A percentile compares a stretch with the other conserved stretches of the same genome.
Conservation (phyloP, 306 rosid species). For the Pyrus communis region DNA sequence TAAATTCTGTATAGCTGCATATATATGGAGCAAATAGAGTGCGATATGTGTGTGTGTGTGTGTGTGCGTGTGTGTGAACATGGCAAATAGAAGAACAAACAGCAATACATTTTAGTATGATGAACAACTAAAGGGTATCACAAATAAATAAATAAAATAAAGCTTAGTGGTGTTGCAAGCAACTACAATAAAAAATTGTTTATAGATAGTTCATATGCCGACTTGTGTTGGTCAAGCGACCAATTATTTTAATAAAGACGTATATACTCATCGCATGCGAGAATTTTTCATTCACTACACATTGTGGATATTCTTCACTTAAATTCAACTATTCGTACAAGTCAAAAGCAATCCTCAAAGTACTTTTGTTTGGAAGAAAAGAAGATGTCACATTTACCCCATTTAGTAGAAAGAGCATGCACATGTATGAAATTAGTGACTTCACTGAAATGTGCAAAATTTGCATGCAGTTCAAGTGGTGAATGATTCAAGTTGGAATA, state of each 20-base stretch:
- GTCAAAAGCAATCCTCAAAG: neutral
- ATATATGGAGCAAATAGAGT: too few species aligned
- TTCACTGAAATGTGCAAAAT: neutral
- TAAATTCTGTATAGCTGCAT: neutral
- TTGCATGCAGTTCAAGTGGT: slow-evolving; percentile 75
- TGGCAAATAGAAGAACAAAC: neutral
- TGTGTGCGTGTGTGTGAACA: neutral
- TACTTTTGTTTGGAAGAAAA: neutral
- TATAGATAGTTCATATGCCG: neutral
- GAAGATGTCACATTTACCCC: neutral
- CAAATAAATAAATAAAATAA: too few species aligned
- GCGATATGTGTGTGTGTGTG: neutral
- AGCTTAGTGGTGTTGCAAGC: neutral
- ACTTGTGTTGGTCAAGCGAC: neutral
- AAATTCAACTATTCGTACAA: neutral
- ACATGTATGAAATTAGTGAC: neutral
- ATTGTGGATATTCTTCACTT: neutral
- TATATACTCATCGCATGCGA: neutral
- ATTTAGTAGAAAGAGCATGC: neutral
- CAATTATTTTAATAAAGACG: neutral
- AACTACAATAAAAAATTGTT: neutral
- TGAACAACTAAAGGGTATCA: neutral
- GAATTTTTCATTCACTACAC: neutral
- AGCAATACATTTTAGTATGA: neutral
- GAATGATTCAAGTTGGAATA: slow-evolving; percentile 68